Conservation (phyloP, 495 filamentous ascomycete species). For the Haplographium delicatum region DNA sequence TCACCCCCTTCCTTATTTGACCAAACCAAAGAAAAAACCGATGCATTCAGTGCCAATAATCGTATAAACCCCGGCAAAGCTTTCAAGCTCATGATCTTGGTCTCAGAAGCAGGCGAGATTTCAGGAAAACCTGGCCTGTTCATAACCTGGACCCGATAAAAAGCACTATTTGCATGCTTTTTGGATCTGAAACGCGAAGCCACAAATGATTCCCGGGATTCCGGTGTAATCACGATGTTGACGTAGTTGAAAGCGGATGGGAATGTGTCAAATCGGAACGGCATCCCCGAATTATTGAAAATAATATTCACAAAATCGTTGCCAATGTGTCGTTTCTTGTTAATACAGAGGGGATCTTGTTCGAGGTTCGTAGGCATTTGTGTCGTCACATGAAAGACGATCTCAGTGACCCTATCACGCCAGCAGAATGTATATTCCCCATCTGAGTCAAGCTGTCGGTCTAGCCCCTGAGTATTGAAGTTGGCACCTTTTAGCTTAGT, state of each 20-base stretch:
- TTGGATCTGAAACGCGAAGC: slow-evolving; percentile 36
- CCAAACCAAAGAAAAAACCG: slow-evolving; percentile 89
- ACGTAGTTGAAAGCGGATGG: slow-evolving; percentile 92
- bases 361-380: slow-evolving; percentile 90
- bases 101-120: slow-evolving; percentile 80
- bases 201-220: slow-evolving; percentile 60
- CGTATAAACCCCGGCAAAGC: slow-evolving; percentile 83
- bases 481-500: slow-evolving; percentile 71
- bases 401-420: slow-evolving; percentile 90
- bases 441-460: slow-evolving; percentile 66
- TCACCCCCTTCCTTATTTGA: slow-evolving; percentile 70
- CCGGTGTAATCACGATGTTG: slow-evolving; percentile 91
- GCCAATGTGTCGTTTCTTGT: slow-evolving; percentile 92
- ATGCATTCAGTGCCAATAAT: slow-evolving; percentile 87
- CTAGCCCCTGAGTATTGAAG: slow-evolving; percentile 94
- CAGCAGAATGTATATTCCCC: slow-evolving; percentile 86
- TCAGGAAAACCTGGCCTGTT: slow-evolving; percentile 80
- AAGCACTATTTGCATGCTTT: slow-evolving; percentile 41
- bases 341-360: slow-evolving; percentile 65
- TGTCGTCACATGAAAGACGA: slow-evolving; percentile 91
- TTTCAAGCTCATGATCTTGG: slow-evolving; percentile 77
- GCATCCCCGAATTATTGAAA: slow-evolving; percentile 87
- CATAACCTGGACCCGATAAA: slow-evolving; percentile 81
- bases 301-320: slow-evolving; percentile 99
- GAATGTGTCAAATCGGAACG: slow-evolving; percentile 87